Conservation (phyloP, 495 filamentous ascomycete species). For the Pyronema omphalodes region DNA sequence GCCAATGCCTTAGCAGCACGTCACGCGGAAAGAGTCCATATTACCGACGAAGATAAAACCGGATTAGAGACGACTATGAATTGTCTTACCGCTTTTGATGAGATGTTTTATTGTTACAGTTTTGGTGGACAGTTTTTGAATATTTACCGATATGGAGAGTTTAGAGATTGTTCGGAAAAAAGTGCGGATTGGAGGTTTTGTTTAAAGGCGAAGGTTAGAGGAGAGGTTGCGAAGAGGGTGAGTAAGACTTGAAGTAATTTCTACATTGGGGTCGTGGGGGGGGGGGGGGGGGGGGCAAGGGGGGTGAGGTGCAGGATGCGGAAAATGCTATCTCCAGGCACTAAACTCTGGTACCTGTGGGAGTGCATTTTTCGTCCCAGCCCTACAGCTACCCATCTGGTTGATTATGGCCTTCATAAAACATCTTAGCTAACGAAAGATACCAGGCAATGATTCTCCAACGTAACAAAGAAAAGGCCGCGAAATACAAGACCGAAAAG, state of each 20-base stretch:
- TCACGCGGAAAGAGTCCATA: slow-evolving; percentile 13
- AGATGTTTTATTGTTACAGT: slow-evolving; percentile 87
- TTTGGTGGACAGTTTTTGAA: slow-evolving; percentile 72
- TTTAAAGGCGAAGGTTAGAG: slow-evolving; percentile 53
- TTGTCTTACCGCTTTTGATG: slow-evolving; percentile 79
- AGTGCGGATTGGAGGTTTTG: slow-evolving; percentile 92
- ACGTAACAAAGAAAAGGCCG: slow-evolving; percentile 53
- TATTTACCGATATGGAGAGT: slow-evolving; percentile 64
- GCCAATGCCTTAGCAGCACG: slow-evolving; percentile 21
- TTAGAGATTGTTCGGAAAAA: slow-evolving; percentile 56
- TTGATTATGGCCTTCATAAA: too few species aligned
- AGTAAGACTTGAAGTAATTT: not conserved
- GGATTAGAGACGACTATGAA: slow-evolving; percentile 66
- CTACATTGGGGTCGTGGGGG: too few species aligned
- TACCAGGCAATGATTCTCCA: slow-evolving; percentile 38
- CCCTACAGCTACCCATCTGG: too few species aligned
- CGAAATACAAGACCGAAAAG: slow-evolving; percentile 51
- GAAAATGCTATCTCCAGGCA: too few species aligned
- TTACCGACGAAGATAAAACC: slow-evolving; percentile 29
- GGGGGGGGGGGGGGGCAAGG: slow-evolving; percentile 27
- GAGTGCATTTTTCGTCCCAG: not conserved
- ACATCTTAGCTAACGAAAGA: not conserved
- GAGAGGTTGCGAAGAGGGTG: slow-evolving; percentile 16
- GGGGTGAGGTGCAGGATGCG: slow-evolving; percentile 11
- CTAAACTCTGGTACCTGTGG: not conserved